These are phyloP conservation scores for Pyricularia grisea DNA, from an alignment of 2,329 filamentous ascomycete genomes.

Conservation along the genomic window DNA sequence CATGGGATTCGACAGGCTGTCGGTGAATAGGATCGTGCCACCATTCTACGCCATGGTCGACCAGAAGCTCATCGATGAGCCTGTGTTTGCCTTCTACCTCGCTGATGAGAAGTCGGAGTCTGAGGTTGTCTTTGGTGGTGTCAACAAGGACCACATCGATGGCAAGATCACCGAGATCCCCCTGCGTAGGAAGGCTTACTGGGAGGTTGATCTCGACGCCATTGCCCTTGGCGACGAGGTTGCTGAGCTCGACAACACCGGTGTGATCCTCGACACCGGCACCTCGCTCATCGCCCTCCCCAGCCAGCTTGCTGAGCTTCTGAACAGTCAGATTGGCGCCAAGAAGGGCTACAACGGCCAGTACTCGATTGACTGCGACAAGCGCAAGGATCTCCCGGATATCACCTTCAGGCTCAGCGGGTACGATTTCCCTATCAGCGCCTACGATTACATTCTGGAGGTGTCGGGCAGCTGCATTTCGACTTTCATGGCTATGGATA, in stretches of 20 bases:
- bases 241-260: slow-evolving; percentile 87
- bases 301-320: slow-evolving; percentile 80
- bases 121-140: slow-evolving; percentile 81
- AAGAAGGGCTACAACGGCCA: slow-evolving; percentile 98
- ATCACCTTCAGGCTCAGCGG: slow-evolving; percentile 85
- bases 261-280: slow-evolving; percentile 95
- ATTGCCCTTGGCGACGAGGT: slow-evolving; percentile 81
- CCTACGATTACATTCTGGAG: slow-evolving; percentile 93
- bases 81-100: slow-evolving; percentile 95
- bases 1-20: slow-evolving; percentile 89
- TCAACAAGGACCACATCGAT: slow-evolving; percentile 70
- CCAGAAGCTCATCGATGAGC: slow-evolving; percentile 81
- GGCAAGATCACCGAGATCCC: slow-evolving; percentile 91
- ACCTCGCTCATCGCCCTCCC: slow-evolving; percentile 96
- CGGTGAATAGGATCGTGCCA: slow-evolving; percentile 90
- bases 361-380: slow-evolving; percentile 85
- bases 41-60: slow-evolving; percentile 96
- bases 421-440: slow-evolving; percentile 82
- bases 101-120: slow-evolving; percentile 65
- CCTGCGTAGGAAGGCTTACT: slow-evolving; percentile 97
- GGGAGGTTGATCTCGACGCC: slow-evolving; percentile 94
- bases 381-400: slow-evolving; percentile 76
- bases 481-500: slow-evolving; percentile 94
- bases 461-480: slow-evolving; percentile 94
- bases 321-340: slow-evolving; percentile 96